A percentile compares a stretch with the other conserved stretches of the same genome.
phyloP scores from a whole-genome alignment of 371 early-diverging fungal genomes.

The Mucor piriformis region DNA sequence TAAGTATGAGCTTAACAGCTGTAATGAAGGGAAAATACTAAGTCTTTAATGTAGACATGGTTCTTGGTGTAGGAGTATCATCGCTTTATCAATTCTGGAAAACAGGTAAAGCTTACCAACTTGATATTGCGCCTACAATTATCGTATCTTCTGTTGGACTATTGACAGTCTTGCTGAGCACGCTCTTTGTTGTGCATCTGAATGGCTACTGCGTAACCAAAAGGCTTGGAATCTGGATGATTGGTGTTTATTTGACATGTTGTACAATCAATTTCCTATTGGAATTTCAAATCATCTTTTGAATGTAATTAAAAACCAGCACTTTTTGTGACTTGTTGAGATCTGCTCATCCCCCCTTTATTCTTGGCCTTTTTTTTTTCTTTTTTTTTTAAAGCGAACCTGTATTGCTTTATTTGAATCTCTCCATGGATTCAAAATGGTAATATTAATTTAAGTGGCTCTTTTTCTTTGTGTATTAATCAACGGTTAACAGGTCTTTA shows the following conservation, averaged over 20 bases:
- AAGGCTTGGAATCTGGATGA: slow-evolving; percentile 54
- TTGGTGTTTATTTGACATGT: slow-evolving; percentile 50
- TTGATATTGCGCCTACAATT: slow-evolving; percentile 61
- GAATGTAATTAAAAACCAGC: not conserved
- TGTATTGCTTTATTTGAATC: slow-evolving; percentile 18
- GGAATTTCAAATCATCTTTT: slow-evolving; percentile 33
- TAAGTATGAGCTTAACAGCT: slow-evolving; percentile 49
- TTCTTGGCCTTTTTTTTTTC: not conserved
- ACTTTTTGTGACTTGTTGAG: not conserved
- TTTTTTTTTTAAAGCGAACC: not conserved
- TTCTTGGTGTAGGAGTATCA: slow-evolving; percentile 78
- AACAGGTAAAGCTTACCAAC: slow-evolving; percentile 39
- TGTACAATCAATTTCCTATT: slow-evolving; percentile 51
- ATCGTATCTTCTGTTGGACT: slow-evolving; percentile 55
- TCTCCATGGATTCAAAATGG: slow-evolving; percentile 42
- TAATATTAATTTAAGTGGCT: not conserved
- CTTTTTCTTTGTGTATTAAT: not conserved
- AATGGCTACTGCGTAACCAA: slow-evolving; percentile 54
- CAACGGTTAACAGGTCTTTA: slow-evolving; percentile 12
- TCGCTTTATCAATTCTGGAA: slow-evolving; percentile 56
- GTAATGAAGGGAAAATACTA: not conserved
- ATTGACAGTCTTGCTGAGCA: slow-evolving; percentile 48
- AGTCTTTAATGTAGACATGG: slow-evolving; percentile 53
- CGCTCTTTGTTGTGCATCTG: slow-evolving; percentile 53
- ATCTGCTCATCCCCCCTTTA: not conserved